Conservation (phyloP, 148 eudicot species). For the Rhododendron ovatum region DNA sequence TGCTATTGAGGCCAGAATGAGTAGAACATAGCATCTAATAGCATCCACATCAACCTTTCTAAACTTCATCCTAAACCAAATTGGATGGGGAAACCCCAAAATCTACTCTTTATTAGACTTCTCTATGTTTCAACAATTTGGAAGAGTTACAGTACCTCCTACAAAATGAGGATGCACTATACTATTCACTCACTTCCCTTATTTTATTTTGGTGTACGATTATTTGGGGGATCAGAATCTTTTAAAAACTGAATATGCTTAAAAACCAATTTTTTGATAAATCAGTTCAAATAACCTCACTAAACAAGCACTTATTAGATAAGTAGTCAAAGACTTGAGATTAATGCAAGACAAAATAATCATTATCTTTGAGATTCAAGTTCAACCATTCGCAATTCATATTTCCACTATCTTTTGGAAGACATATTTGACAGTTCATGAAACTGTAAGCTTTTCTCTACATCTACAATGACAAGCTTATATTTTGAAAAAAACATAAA, state of each 20-base stretch:
- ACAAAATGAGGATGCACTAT: background rate
- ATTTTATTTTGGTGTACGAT: background rate
- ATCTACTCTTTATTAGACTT: background rate
- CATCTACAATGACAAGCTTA: background rate
- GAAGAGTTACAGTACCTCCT: background rate
- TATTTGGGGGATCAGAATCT: background rate
- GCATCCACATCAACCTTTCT: background rate
- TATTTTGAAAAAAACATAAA: background rate
- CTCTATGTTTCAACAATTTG: background rate
- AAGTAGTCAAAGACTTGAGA: background rate
- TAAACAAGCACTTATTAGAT: background rate
- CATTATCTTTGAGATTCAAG: background rate
- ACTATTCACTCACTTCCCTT: background rate
- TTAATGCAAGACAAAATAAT: background rate
- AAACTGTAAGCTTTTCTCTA: background rate
- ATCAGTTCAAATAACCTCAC: background rate
- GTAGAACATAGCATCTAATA: background rate
- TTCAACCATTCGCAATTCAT: background rate
- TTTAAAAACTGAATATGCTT: background rate
- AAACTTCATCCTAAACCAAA: background rate
- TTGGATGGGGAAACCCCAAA: background rate
- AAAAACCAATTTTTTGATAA: background rate
- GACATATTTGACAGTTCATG: background rate
- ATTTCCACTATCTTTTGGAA: background rate
- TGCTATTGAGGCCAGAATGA: background rate